Evolutionary conservation across 2,329 filamentous ascomycete species (phyloP).

Genomic region (Pseudopyrenochaeta lycopersici): DNA sequence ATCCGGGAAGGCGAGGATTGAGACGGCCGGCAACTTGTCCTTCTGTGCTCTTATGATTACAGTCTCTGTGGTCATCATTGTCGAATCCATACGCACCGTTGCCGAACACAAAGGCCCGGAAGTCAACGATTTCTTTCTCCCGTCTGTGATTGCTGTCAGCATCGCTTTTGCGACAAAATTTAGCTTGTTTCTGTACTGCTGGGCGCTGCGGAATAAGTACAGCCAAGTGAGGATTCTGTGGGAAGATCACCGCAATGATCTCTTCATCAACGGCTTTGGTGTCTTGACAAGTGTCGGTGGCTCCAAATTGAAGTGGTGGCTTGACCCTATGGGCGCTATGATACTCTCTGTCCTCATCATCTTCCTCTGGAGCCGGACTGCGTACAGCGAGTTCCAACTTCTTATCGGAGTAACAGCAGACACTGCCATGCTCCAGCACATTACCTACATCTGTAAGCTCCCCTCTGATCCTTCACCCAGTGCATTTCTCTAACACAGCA

Average conservation of each 20-base stretch:
- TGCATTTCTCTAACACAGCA: neutral
- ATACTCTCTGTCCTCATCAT: slow-evolving; percentile 81
- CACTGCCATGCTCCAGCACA: slow-evolving; percentile 86
- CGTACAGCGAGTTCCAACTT: slow-evolving; percentile 87
- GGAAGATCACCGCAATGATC: slow-evolving; percentile 96
- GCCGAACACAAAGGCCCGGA: slow-evolving; percentile 56
- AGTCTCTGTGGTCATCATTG: slow-evolving; percentile 91
- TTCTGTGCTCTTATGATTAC: slow-evolving; percentile 97
- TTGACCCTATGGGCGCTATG: slow-evolving; percentile 92
- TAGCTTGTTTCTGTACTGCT: slow-evolving; percentile 87
- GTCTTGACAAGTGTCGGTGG: slow-evolving; percentile 92
- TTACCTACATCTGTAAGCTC: slow-evolving; percentile 83
- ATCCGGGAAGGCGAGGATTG: slow-evolving; percentile 90
- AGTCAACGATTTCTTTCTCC: slow-evolving; percentile 74
- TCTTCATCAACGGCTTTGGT: slow-evolving; percentile 96
- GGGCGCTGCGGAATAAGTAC: slow-evolving; percentile 88
- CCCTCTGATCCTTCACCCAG: neutral
- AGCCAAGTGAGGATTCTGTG: slow-evolving; percentile 90
- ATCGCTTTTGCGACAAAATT: slow-evolving; percentile 89
- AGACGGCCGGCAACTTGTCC: slow-evolving; percentile 93
- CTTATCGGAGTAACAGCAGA: slow-evolving; percentile 89
- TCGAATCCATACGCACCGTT: slow-evolving; percentile 81
- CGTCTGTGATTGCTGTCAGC: slow-evolving; percentile 84
- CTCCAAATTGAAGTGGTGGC: slow-evolving; percentile 89
- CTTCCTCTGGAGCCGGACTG: slow-evolving; percentile 82